A percentile compares a stretch with the other conserved stretches of the same genome.
phyloP scores from a whole-genome alignment of 805 yeast species.

The Clavispora vitiphila region DNA sequence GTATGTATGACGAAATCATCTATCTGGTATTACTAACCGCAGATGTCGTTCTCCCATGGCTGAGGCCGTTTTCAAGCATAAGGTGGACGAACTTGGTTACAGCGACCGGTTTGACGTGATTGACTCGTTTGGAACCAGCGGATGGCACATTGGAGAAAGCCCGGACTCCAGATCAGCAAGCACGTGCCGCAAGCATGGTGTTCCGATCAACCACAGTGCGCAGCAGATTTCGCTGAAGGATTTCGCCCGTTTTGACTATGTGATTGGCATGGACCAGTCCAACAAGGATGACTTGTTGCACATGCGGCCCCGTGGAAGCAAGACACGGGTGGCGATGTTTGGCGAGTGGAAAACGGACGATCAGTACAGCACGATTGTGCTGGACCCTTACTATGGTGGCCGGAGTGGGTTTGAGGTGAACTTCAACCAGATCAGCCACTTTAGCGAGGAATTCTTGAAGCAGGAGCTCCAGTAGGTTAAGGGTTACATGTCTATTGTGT shows the following conservation, averaged over 20 bases:
- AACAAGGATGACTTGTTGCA: slow-evolving; percentile 48
- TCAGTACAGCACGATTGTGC: slow-evolving; percentile 53
- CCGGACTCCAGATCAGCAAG: slow-evolving; percentile 74
- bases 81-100: slow-evolving; percentile 49
- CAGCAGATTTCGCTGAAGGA: slow-evolving; percentile 57
- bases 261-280: slow-evolving; percentile 67
- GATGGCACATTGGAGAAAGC: slow-evolving; percentile 74
- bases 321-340: slow-evolving; percentile 55
- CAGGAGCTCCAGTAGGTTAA: slow-evolving; percentile 31
- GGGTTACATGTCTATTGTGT: too few species aligned
- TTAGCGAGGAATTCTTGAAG: slow-evolving; percentile 64
- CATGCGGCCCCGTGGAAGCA: slow-evolving; percentile 48
- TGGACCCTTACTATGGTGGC: slow-evolving; percentile 94
- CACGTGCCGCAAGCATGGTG: slow-evolving; percentile 65
- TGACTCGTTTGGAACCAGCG: slow-evolving; percentile 88
- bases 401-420: slow-evolving; percentile 74
- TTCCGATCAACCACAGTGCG: slow-evolving; percentile 70
- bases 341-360: slow-evolving; percentile 71
- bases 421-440: slow-evolving; percentile 69
- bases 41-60: slow-evolving; percentile 98
- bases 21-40: slow-evolving; percentile 14
- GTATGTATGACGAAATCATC: slow-evolving; percentile 34
- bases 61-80: slow-evolving; percentile 78
- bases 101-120: slow-evolving; percentile 44
- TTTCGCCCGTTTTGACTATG: slow-evolving; percentile 57